A percentile compares a stretch with the other conserved stretches of the same genome.
These are phyloP conservation scores for Scleromitrula shiraiana DNA, from an alignment of 2,329 filamentous ascomycete species.

Conservation along the genomic window DNA sequence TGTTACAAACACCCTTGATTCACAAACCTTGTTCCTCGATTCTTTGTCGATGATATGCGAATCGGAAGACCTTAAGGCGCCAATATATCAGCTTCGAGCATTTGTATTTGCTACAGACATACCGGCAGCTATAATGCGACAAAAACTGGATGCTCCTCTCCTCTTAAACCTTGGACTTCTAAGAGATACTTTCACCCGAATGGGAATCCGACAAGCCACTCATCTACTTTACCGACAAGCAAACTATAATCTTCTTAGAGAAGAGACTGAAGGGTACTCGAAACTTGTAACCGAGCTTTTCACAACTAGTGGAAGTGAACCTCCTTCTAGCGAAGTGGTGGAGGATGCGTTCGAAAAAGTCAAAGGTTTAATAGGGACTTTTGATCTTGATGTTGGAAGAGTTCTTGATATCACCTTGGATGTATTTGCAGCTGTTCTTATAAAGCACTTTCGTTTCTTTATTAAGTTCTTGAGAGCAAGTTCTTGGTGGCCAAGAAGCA, in stretches of 20 bases:
- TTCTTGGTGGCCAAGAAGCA: constrained; percentile 87
- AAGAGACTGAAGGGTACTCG: constrained; percentile 94
- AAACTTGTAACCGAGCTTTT: constrained; percentile 96
- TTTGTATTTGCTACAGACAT: constrained; percentile 69
- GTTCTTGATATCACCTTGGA: constrained; percentile 92
- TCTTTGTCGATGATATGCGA: constrained; percentile 73
- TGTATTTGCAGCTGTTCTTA: constrained; percentile 85
- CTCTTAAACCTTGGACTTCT: constrained; percentile 73
- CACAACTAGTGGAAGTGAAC: constrained; percentile 70
- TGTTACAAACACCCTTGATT: constrained; percentile 47
- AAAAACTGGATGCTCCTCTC: constrained; percentile 71
- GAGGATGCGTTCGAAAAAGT: constrained; percentile 84
- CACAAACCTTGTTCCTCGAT: constrained; percentile 71
- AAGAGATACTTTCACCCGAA: constrained; percentile 72
- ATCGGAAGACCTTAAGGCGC: constrained; percentile 38
- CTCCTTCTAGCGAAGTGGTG: constrained; percentile 67
- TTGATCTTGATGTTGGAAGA: constrained; percentile 91
- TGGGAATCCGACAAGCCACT: constrained; percentile 83
- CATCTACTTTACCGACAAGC: constrained; percentile 91
- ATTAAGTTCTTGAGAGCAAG: constrained; percentile 85
- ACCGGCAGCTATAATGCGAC: constrained; percentile 63
- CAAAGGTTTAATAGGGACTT: constrained; percentile 91
- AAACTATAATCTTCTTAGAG: constrained; percentile 90
- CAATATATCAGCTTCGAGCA: constrained; percentile 47
- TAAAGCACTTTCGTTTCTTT: constrained; percentile 91